Evolutionary conservation across 192 early-diverging fungal species (phyloP).

Genomic region (Physocladia obscura): DNA sequence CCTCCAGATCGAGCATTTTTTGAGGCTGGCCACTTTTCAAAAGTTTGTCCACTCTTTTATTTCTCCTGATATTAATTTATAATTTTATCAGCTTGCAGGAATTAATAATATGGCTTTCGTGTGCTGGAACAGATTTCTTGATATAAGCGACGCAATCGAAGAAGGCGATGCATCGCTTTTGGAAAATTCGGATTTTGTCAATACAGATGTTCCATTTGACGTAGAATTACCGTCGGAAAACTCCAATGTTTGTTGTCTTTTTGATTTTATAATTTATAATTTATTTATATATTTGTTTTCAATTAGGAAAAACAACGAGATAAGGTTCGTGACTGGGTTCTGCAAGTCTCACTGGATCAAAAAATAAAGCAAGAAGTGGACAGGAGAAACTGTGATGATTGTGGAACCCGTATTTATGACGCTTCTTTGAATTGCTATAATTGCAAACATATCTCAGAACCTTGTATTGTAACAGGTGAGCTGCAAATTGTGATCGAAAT

Average conservation of each 20-base stretch:
- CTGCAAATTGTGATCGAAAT: neutral
- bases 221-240: conserved; percentile 51
- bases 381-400: conserved; percentile 56
- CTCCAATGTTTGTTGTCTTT: conserved; percentile 28
- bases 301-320: conserved; percentile 53
- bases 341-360: conserved; percentile 62
- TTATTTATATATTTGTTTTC: neutral
- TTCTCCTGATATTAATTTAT: conserved; percentile 4
- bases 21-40: conserved; percentile 55
- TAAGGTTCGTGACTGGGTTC: conserved; percentile 64
- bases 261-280: neutral
- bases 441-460: conserved; percentile 45
- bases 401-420: conserved; percentile 54
- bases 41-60: conserved; percentile 44
- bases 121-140: conserved; percentile 63
- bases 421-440: conserved; percentile 50
- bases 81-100: conserved; percentile 43
- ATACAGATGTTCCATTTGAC: conserved; percentile 63
- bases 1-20: conserved; percentile 56
- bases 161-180: conserved; percentile 53
- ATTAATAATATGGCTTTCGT: conserved; percentile 66
- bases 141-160: conserved; percentile 63
- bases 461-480: conserved; percentile 64
- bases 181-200: conserved; percentile 58
- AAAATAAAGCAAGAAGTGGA: conserved; percentile 62